Percentiles rank a stretch among this genome's conserved stretches.
These are phyloP conservation scores for Harrya chromipes DNA, from an alignment of 768 basidiomycete genomes.

Conservation along the genomic window DNA sequence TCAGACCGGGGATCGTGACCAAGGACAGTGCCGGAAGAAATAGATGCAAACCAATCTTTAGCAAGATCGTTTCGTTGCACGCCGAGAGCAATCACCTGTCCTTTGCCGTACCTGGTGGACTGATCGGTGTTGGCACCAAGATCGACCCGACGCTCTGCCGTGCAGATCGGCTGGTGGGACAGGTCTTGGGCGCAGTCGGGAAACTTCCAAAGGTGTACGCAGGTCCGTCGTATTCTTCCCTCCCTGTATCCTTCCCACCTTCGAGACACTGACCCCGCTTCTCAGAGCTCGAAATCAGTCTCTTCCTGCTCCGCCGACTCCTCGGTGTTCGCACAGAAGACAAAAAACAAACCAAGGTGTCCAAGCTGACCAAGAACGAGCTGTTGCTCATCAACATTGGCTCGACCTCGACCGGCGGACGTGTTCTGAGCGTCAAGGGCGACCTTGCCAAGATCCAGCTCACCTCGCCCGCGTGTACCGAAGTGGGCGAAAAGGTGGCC, in stretches of 20 bases:
- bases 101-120: slow-evolving; percentile 95
- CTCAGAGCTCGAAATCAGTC: slow-evolving; percentile 83
- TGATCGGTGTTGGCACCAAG: slow-evolving; percentile 97
- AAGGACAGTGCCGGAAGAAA: slow-evolving; percentile 90
- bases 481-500: slow-evolving; percentile 97
- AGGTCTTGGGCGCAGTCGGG: slow-evolving; percentile 93
- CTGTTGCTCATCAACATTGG: slow-evolving; percentile 96
- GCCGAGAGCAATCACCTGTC: slow-evolving; percentile 94
- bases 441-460: slow-evolving; percentile 93
- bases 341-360: slow-evolving; percentile 96
- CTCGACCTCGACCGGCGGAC: slow-evolving; percentile 94
- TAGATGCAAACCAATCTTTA: slow-evolving; percentile 91
- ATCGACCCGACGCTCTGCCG: slow-evolving; percentile 97
- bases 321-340: slow-evolving; percentile 99
- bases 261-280: too few relatives aligned
- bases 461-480: slow-evolving; percentile 93
- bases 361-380: slow-evolving; percentile 90
- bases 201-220: slow-evolving; percentile 93
- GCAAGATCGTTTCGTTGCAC: slow-evolving; percentile 83
- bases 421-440: slow-evolving; percentile 90
- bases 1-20: slow-evolving; percentile 94
- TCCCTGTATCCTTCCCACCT: too few relatives aligned
- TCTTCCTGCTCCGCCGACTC: slow-evolving; percentile 92
- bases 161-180: slow-evolving; percentile 94
- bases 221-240: slow-evolving; percentile 38